Evolutionary conservation across 805 yeast species (phyloP).

Genomic region (Candida silvatica): DNA sequence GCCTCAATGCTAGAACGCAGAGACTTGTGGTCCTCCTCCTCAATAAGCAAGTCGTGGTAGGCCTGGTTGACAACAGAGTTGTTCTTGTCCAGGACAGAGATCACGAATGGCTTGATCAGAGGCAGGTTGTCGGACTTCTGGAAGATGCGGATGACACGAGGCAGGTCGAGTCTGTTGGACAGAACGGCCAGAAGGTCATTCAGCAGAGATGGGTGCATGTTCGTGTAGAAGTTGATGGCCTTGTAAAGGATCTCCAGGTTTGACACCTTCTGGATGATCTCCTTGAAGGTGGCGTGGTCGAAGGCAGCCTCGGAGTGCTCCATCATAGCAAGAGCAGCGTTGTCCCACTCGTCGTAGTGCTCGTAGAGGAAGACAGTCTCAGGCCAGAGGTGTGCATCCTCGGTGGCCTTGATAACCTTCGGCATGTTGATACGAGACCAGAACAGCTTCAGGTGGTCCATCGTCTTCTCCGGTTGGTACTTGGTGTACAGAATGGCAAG

Average conservation of each 20-base stretch:
- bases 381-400: slow-evolving; percentile 90
- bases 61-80: slow-evolving; percentile 89
- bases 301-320: slow-evolving; percentile 89
- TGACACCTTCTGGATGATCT: slow-evolving; percentile 87
- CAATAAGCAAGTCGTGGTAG: slow-evolving; percentile 89
- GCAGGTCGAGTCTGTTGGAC: slow-evolving; percentile 84
- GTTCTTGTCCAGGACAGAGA: slow-evolving; percentile 85
- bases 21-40: slow-evolving; percentile 93
- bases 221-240: slow-evolving; percentile 90
- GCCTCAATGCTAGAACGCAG: slow-evolving; percentile 81
- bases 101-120: slow-evolving; percentile 88
- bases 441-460: slow-evolving; percentile 94
- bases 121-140: slow-evolving; percentile 94
- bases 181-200: slow-evolving; percentile 79
- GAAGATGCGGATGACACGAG: slow-evolving; percentile 92
- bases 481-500: slow-evolving; percentile 85
- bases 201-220: slow-evolving; percentile 84
- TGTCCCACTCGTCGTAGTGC: slow-evolving; percentile 99
- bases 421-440: slow-evolving; percentile 99
- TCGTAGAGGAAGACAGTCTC: slow-evolving; percentile 94
- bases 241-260: slow-evolving; percentile 95
- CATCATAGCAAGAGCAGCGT: slow-evolving; percentile 94
- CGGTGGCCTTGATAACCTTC: slow-evolving; percentile 90
- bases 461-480: slow-evolving; percentile 80
- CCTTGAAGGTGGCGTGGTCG: slow-evolving; percentile 92